Evolutionary conservation across 176 grass and related monocot genomes (phyloP).

Genomic region (Alloteropsis semialata): DNA sequence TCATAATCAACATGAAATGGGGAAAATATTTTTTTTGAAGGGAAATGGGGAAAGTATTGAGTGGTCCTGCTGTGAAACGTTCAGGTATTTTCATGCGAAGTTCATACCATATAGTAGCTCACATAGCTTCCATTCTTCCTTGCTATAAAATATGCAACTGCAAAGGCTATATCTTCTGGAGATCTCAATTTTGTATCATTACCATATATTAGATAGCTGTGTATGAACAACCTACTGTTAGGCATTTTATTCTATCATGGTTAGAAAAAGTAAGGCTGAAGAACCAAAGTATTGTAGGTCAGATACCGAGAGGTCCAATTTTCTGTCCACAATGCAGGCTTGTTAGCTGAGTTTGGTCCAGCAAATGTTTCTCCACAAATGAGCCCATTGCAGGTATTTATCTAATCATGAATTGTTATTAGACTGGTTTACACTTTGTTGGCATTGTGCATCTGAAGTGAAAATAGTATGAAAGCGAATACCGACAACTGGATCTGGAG

Average conservation of each 20-base stretch:
- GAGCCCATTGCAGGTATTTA: constrained; percentile 86
- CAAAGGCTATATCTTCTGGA: constrained; percentile 72
- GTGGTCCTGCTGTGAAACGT: background rate
- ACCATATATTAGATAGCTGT: constrained; percentile 63
- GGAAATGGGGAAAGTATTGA: background rate
- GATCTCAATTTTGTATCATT: constrained; percentile 61
- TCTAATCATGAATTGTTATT: constrained; percentile 44
- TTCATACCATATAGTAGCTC: constrained; percentile 95
- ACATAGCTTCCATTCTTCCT: constrained; percentile 87
- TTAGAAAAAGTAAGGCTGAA: background rate
- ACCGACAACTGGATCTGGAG: constrained; percentile 82
- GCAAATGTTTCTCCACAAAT: constrained; percentile 74
- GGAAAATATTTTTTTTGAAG: no score
- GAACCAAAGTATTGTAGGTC: background rate
- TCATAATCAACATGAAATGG: background rate
- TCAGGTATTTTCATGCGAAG: background rate
- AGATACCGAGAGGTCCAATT: constrained; percentile 80
- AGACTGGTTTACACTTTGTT: constrained; percentile 8
- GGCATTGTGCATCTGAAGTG: background rate
- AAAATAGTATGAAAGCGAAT: background rate
- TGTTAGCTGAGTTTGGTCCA: constrained; percentile 78
- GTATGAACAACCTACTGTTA: constrained; percentile 13
- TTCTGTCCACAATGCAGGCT: constrained; percentile 91
- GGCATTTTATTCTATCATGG: background rate
- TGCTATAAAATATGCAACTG: constrained; percentile 72